phyloP scores from a whole-genome alignment of 768 basidiomycete species.

The Phanerochaete sordida region DNA sequence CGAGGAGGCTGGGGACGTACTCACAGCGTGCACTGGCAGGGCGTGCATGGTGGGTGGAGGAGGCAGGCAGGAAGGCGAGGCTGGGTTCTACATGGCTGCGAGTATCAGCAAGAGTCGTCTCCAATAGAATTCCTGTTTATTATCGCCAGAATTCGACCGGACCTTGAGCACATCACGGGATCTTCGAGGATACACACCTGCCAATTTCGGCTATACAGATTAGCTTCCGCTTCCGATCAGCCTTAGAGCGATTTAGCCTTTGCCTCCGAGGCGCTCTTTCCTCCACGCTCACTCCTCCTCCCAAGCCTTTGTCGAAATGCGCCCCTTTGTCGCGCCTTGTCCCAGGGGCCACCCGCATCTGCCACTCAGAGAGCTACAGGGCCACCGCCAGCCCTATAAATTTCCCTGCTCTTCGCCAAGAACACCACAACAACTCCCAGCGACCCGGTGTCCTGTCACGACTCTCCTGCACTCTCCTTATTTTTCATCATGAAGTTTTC shows the following conservation, averaged over 20 bases:
- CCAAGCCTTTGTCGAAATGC: too few species aligned
- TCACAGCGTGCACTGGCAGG: constrained; percentile 51
- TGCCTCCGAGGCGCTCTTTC: background rate
- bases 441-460: background rate
- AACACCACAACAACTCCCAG: background rate
- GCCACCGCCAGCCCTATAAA: too few species aligned
- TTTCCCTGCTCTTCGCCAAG: background rate
- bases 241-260: background rate
- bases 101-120: background rate
- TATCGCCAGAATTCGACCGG: constrained; percentile 2
- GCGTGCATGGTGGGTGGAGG: constrained; percentile 26
- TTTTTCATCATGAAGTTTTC: constrained; percentile 35
- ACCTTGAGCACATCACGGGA: constrained; percentile 10
- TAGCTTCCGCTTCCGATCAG: constrained; percentile 3
- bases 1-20: constrained; percentile 15
- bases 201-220: background rate
- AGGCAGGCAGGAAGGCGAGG: background rate
- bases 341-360: too few species aligned
- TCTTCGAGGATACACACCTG: constrained; percentile 3
- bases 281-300: background rate
- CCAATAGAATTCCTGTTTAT: constrained; percentile 5
- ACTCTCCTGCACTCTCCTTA: constrained; percentile 2
- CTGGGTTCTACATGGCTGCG: background rate
- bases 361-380: too few species aligned
- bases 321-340: too few species aligned